phyloP scores from a whole-genome alignment of 2,329 filamentous ascomycete genomes.

The Golovinomyces cichoracearum region DNA sequence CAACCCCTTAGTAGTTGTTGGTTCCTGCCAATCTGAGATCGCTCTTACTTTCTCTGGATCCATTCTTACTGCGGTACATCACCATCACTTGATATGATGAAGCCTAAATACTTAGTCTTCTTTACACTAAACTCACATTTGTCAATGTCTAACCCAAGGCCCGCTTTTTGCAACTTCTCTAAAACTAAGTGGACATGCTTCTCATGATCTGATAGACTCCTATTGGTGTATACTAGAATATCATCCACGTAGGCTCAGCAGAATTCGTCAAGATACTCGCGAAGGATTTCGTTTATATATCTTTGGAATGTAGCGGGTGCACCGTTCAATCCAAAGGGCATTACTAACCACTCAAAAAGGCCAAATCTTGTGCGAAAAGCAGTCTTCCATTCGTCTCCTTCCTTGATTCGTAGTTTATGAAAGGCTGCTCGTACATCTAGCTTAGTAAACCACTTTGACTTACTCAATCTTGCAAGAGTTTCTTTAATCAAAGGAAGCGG shows the following conservation, averaged over 20 bases:
- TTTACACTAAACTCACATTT: neutral
- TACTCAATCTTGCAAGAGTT: neutral
- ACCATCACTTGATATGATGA: neutral
- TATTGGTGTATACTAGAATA: neutral
- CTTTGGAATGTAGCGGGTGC: slow-evolving; percentile 1
- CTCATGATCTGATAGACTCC: neutral
- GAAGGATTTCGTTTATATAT: neutral
- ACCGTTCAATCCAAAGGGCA: neutral
- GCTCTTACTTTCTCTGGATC: neutral
- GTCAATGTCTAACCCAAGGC: neutral
- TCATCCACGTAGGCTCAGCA: neutral
- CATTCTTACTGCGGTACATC: neutral
- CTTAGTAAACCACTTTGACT: neutral
- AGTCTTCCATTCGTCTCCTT: neutral
- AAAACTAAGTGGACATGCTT: neutral
- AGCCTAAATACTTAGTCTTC: neutral
- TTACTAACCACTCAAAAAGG: neutral
- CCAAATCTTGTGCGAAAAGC: neutral
- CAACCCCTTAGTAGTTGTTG: neutral
- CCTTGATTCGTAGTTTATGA: neutral
- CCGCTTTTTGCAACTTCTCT: neutral
- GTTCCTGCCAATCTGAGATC: neutral
- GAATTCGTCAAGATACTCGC: neutral
- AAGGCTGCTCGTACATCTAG: neutral
- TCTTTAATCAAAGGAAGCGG: neutral